Conservation (phyloP, 2,329 filamentous ascomycete species). For the Sclerotinia glacialis region DNA sequence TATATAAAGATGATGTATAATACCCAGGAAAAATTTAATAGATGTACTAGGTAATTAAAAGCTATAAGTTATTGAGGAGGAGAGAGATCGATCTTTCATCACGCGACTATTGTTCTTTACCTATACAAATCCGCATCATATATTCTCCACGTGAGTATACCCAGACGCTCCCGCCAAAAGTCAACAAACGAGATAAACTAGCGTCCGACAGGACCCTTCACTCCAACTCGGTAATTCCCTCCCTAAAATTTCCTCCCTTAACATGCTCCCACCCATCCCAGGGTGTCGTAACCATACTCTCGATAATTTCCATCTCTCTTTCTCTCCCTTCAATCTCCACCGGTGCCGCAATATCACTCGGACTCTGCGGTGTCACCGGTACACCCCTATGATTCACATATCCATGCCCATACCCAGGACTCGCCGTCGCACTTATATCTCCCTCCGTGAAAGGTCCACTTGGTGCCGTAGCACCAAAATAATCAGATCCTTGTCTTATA, state of each 20-base stretch:
- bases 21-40: too few species aligned
- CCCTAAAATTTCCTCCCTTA: background rate
- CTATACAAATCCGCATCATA: too few species aligned
- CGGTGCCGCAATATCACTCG: conserved; percentile 50
- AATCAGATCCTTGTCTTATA: conserved; percentile 28
- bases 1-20: too few species aligned
- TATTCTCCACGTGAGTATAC: too few species aligned
- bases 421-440: conserved; percentile 34
- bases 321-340: conserved; percentile 50
- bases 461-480: conserved; percentile 41
- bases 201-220: background rate
- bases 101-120: background rate
- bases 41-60: too few species aligned
- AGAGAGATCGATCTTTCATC: too few species aligned
- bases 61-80: too few species aligned
- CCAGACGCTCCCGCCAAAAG: too few species aligned
- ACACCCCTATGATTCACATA: conserved; percentile 39
- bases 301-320: background rate
- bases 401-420: conserved; percentile 32
- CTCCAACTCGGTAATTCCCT: background rate
- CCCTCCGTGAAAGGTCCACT: conserved; percentile 44
- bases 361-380: conserved; percentile 46
- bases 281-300: background rate
- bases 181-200: too few species aligned
- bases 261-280: background rate